Conservation (phyloP, 345 rosid genomes). For the Salix arbutifolia region DNA sequence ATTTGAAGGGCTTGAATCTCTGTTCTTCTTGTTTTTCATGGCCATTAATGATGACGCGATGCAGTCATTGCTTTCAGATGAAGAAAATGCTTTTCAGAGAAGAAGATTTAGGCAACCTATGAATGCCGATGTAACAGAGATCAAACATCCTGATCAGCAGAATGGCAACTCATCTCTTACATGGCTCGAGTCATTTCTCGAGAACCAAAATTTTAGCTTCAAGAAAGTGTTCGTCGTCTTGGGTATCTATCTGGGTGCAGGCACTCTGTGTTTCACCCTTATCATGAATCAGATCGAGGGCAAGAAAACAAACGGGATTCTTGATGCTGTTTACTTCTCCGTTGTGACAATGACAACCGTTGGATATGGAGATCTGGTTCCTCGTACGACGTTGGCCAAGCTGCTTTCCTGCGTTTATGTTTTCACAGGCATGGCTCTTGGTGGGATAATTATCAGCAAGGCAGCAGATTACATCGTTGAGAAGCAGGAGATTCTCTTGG, state of each 20-base stretch:
- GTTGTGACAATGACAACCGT: conserved; percentile 54
- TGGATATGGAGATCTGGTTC: conserved; percentile 61
- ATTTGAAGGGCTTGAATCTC: too few relatives aligned
- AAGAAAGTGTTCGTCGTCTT: conserved; percentile 24
- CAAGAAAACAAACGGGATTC: conserved; percentile 43
- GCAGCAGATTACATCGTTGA: conserved; percentile 52
- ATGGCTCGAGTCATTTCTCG: conserved; percentile 17
- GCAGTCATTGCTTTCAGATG: conserved; percentile 31
- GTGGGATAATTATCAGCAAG: conserved; percentile 40
- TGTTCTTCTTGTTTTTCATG: conserved; percentile 16
- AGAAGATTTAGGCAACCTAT: conserved; percentile 10
- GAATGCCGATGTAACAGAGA: conserved; percentile 1
- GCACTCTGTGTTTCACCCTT: conserved; percentile 44
- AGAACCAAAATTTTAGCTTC: conserved; percentile 15
- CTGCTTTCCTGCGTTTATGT: conserved; percentile 42
- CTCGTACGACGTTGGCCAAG: conserved; percentile 33
- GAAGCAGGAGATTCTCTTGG: conserved; percentile 43
- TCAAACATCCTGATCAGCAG: conserved; percentile 1
- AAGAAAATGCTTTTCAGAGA: conserved; percentile 24
- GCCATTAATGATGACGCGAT: conserved; percentile 32
- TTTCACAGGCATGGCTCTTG: conserved; percentile 48
- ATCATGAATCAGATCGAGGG: conserved; percentile 42
- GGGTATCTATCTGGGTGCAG: conserved; percentile 32
- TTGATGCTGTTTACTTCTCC: conserved; percentile 51
- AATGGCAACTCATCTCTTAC: conserved; percentile 7